Conservation (phyloP, 129 eudicot species). For the Erigeron canadensis region DNA sequence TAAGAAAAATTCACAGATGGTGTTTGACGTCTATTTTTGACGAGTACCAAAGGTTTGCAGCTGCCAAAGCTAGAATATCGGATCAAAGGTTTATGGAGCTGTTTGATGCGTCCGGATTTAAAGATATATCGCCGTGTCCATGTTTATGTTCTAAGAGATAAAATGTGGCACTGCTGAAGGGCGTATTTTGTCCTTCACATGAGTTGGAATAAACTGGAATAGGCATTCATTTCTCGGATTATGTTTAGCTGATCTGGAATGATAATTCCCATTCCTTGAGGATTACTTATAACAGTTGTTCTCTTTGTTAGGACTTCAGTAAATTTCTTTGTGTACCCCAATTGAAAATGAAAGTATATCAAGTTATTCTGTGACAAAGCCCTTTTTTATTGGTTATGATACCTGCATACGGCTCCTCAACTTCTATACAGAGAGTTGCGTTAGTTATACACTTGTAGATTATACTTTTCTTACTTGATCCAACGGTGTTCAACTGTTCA, state of each 20-base stretch:
- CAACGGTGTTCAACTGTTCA: background rate
- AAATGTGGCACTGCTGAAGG: conserved; percentile 7
- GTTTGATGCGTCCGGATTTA: conserved; percentile 64
- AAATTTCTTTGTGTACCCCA: conserved; percentile 25
- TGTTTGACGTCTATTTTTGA: conserved; percentile 84
- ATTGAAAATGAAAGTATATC: conserved; percentile 7
- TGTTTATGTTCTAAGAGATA: conserved; percentile 56
- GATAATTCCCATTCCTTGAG: conserved; percentile 30
- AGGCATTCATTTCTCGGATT: conserved; percentile 21
- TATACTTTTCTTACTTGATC: background rate
- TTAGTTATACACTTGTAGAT: background rate
- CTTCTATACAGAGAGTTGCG: background rate
- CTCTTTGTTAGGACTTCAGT: conserved; percentile 28
- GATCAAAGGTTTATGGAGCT: conserved; percentile 90
- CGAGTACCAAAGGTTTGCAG: conserved; percentile 93
- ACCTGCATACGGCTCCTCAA: background rate
- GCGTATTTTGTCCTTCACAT: conserved; percentile 20
- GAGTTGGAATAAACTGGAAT: conserved; percentile 34
- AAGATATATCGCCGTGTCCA: conserved; percentile 52
- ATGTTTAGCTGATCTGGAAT: conserved; percentile 40
- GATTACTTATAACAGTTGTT: conserved; percentile 27
- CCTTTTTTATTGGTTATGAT: conserved; percentile 1
- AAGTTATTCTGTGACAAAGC: conserved; percentile 18
- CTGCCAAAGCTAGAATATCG: conserved; percentile 84
- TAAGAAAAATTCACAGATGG: conserved; percentile 83